phyloP scores from a whole-genome alignment of 305 asterid genomes.

The Fraxinus albicans region DNA sequence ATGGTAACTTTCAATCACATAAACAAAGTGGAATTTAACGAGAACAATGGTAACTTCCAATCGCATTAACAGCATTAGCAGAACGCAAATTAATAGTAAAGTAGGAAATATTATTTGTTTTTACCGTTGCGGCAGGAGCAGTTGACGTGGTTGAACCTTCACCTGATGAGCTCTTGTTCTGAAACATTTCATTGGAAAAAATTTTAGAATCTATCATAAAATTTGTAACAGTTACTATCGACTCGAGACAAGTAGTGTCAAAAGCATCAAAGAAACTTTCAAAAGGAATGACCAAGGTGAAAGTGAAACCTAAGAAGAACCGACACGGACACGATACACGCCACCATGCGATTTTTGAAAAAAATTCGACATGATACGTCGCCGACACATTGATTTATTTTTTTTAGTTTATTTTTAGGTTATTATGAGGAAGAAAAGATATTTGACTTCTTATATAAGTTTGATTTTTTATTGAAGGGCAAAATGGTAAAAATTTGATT shows the following conservation, averaged over 20 bases:
- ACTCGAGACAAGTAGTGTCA: background rate
- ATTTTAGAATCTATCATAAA: slow-evolving; percentile 20
- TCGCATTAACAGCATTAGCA: background rate
- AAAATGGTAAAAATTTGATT: background rate
- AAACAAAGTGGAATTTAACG: background rate
- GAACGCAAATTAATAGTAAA: background rate
- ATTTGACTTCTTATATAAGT: background rate
- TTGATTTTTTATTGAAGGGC: too few relatives aligned
- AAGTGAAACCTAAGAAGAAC: background rate
- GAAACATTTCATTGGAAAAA: slow-evolving; percentile 13
- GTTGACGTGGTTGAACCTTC: slow-evolving; percentile 59
- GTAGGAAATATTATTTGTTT: background rate
- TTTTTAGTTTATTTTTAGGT: background rate
- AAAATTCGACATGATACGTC: background rate
- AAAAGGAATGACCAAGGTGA: background rate
- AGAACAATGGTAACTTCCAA: background rate
- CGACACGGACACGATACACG: background rate
- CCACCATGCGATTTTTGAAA: too few relatives aligned
- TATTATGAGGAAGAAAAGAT: background rate
- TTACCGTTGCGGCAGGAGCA: slow-evolving; percentile 56
- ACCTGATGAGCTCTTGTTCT: slow-evolving; percentile 52
- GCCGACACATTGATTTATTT: background rate
- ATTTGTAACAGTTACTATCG: background rate
- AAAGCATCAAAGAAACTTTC: background rate
- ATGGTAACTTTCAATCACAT: background rate